Base-by-base conservation (phyloP, 306 rosid species). In the Medicago arabica region DNA sequence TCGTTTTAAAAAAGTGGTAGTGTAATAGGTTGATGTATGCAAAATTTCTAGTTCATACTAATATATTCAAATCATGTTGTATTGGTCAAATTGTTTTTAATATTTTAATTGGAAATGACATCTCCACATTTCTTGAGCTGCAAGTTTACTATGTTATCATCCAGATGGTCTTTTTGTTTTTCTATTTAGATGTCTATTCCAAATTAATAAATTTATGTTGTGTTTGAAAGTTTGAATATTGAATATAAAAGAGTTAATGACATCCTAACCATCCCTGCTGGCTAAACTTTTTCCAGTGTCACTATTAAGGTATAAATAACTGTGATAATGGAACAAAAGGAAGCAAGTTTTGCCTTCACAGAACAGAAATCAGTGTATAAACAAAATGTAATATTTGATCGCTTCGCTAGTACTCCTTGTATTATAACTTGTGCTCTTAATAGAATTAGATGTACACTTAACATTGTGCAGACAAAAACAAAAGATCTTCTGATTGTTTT, bases 41-140 rank as follows among this genome's bases (percentile, higher is more conserved):
- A 75, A 54, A 15, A 69, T 13, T 39, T 46, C 60, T 77, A 44
- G 38, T 60, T 60, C 57, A 15, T 61, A 54, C 31, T 78, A 10
- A 72, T 36, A 28, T 60, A 74, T n/a, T 59, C 39, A 28, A 7
- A 68, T 58, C 18, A 4, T 17, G 15, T 6, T 21, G n/a, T 31
- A 4, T 23, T 67, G 51, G 76, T 59, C 49, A 64, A 71, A 72
- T 31, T 2, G 8, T 17, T 71, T 31, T 62, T 11, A 36, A 60
- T 60, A 60, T 0, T 14, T 25, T 60, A 13, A 25, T 14, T 60
- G 67, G 19, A 14, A 31, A 7, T 14, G 15, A 14, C n/a, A 18
- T 31, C 10, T 23, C 13, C 11, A 70, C 12, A 2, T 76, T 76
- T 62, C 73, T 70, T 69, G 5, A 23, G 7, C 63, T 4, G 4